These are phyloP conservation scores for Nakazawaea sp. DNA, from an alignment of 805 yeast genomes.

Conservation along the genomic window DNA sequence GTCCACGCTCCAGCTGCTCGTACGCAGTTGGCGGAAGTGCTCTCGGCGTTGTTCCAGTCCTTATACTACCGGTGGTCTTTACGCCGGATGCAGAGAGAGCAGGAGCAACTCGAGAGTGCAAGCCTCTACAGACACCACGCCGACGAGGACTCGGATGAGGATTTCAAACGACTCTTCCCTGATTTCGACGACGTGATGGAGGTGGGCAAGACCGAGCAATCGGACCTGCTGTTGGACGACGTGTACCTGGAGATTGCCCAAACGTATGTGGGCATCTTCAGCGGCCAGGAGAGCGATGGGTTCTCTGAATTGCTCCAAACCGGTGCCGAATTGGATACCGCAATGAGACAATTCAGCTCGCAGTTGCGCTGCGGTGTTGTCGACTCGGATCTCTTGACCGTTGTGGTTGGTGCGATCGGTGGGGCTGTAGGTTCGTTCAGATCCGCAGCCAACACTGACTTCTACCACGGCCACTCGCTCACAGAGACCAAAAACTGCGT, in stretches of 20 bases:
- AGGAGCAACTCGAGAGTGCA: conserved; percentile 50
- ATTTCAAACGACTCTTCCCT: conserved; percentile 76
- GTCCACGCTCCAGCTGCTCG: conserved; percentile 19
- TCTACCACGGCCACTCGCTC: conserved; percentile 60
- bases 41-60: conserved; percentile 45
- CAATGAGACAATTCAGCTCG: conserved; percentile 19
- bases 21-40: conserved; percentile 19
- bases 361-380: conserved; percentile 17
- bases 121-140: conserved; percentile 63
- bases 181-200: conserved; percentile 66
- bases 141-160: conserved; percentile 67
- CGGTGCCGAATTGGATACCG: conserved; percentile 31
- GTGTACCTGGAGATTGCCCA: conserved; percentile 42
- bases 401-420: conserved; percentile 27
- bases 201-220: conserved; percentile 14
- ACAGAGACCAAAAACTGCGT: conserved; percentile 59
- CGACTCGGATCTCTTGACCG: conserved; percentile 24
- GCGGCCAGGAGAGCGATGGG: conserved; percentile 12
- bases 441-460: conserved; percentile 32
- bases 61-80: conserved; percentile 80
- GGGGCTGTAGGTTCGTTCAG: conserved; percentile 23
- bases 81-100: conserved; percentile 59
- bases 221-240: conserved; percentile 5
- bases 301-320: conserved; percentile 27
- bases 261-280: conserved; percentile 38